Conservation (phyloP, 495 filamentous ascomycete species). For the Penicillium manginii region DNA sequence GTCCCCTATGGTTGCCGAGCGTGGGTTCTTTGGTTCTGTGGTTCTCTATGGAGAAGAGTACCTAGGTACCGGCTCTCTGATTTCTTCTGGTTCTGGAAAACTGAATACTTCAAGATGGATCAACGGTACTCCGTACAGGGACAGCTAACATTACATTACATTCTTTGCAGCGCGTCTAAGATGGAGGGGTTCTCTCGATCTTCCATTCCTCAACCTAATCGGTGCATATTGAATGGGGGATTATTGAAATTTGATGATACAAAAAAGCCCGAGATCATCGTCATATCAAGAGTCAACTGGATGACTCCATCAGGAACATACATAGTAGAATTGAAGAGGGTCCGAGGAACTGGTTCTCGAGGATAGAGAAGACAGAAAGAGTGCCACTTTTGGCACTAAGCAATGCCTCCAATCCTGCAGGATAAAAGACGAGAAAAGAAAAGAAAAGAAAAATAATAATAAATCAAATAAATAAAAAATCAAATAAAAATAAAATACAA, state of each 20-base stretch:
- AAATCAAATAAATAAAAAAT: conserved; percentile 4
- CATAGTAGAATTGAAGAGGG: conserved; percentile 18
- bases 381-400: conserved; percentile 33
- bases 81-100: not conserved
- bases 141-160: conserved; percentile 5
- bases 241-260: not conserved
- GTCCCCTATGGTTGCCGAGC: conserved; percentile 9
- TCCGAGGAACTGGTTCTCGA: conserved; percentile 45
- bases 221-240: not conserved
- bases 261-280: not conserved
- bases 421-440: conserved; percentile 17
- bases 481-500: conserved; percentile 6
- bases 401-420: conserved; percentile 25
- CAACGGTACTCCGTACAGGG: not conserved
- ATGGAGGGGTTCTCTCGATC: conserved; percentile 27
- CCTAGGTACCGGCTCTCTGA: no score
- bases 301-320: no score
- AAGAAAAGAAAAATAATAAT: not conserved
- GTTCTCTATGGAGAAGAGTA: not conserved
- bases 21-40: not conserved
- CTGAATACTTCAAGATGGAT: no score
- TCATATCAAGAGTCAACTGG: not conserved
- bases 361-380: conserved; percentile 6
- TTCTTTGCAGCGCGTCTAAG: conserved; percentile 20
- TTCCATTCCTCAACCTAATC: conserved; percentile 30